Conservation (phyloP, 805 yeast species). For the Tetrapisispora nanseiensis region DNA sequence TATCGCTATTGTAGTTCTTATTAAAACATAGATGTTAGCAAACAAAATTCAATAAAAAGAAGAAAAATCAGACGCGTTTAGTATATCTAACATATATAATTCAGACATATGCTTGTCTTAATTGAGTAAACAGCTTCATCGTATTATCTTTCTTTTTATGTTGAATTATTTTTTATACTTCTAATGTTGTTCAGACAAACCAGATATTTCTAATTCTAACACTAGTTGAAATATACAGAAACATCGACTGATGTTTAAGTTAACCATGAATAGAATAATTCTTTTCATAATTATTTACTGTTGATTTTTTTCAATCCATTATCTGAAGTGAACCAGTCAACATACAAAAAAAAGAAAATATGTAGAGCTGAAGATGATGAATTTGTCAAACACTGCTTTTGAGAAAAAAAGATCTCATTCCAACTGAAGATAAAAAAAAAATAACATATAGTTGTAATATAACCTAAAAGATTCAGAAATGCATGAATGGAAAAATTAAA, state of each 20-base stretch:
- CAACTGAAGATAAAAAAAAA: too few species aligned
- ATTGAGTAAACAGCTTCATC: slow-evolving; percentile 50
- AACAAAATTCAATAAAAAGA: too few species aligned
- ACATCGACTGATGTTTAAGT: slow-evolving; percentile 3
- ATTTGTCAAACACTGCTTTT: too few species aligned
- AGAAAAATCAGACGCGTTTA: slow-evolving; percentile 40
- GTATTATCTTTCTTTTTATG: slow-evolving; percentile 27
- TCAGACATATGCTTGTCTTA: slow-evolving; percentile 92
- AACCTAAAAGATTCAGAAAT: slow-evolving; percentile 41
- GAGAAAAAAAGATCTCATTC: too few species aligned
- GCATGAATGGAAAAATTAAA: slow-evolving; percentile 90
- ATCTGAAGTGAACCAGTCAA: too few species aligned
- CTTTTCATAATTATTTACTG: slow-evolving; percentile 5
- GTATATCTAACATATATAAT: neutral
- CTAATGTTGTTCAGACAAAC: too few species aligned
- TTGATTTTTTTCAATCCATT: slow-evolving; percentile 9
- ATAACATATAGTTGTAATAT: neutral
- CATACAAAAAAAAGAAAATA: too few species aligned
- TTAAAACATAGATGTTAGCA: too few species aligned
- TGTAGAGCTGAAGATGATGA: too few species aligned
- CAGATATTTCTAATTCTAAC: neutral
- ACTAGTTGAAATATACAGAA: slow-evolving; percentile 3
- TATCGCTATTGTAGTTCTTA: too few species aligned
- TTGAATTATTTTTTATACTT: too few species aligned
- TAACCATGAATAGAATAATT: too few species aligned